These are phyloP conservation scores for Phyllostachys edulis DNA, from an alignment of 176 grass and related monocot species.

Conservation along the genomic window DNA sequence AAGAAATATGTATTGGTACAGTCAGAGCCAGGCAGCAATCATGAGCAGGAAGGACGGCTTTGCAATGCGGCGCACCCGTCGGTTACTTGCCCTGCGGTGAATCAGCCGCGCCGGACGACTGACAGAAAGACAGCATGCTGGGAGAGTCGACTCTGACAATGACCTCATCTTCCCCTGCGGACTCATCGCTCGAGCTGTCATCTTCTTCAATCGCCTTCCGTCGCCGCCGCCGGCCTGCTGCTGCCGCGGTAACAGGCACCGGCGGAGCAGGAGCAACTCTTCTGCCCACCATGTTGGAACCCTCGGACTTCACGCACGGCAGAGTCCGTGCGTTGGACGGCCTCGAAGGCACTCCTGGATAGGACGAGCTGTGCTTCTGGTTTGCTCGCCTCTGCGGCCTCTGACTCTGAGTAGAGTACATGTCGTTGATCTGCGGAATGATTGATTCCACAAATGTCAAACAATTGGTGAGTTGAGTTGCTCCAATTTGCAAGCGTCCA, in stretches of 20 bases:
- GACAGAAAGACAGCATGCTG: constrained; percentile 69
- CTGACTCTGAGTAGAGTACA: constrained; percentile 17
- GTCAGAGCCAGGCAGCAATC: too few relatives aligned
- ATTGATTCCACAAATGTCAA: not conserved
- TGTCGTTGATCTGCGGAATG: constrained; percentile 43
- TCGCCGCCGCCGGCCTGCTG: not conserved
- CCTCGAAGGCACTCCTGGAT: constrained; percentile 54
- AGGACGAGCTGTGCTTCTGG: constrained; percentile 53
- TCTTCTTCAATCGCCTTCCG: not conserved
- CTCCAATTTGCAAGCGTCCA: not conserved
- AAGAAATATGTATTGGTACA: too few relatives aligned
- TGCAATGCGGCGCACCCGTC: too few relatives aligned
- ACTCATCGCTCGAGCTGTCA: constrained; percentile 69
- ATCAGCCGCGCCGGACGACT: constrained; percentile 3
- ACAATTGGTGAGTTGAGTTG: not conserved
- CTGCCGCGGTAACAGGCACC: too few relatives aligned
- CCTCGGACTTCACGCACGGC: constrained; percentile 62
- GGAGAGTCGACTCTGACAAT: constrained; percentile 89
- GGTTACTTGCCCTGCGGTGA: not conserved
- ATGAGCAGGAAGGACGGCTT: too few relatives aligned
- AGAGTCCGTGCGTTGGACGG: constrained; percentile 43
- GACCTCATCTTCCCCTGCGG: constrained; percentile 62
- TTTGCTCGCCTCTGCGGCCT: constrained; percentile 21
- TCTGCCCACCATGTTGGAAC: constrained; percentile 40
- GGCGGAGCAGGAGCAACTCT: not conserved